phyloP scores from a whole-genome alignment of 1,284 basidiomycete species.

The Bjerkandera adusta region DNA sequence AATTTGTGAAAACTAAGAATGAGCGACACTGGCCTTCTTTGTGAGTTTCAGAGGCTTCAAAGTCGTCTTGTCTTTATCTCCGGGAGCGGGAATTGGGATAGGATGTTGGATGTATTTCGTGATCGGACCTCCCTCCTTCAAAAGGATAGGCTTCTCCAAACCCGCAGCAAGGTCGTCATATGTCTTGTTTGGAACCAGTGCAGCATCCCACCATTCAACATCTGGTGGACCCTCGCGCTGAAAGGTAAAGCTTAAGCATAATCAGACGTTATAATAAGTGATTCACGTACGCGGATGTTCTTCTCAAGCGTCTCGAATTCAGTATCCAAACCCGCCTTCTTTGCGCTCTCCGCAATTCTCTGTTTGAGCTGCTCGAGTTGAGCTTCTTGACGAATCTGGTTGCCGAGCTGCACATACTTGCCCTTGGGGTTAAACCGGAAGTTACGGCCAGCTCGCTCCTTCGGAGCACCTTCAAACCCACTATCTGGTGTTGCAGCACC shows the following conservation, averaged over 20 bases:
- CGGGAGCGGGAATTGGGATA: constrained; percentile 91
- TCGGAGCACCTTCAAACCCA: constrained; percentile 67
- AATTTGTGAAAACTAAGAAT: not conserved
- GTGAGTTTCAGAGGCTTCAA: constrained; percentile 89
- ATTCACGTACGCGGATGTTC: constrained; percentile 65
- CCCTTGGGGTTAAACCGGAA: constrained; percentile 90
- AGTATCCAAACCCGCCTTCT: constrained; percentile 90
- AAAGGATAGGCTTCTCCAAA: constrained; percentile 57
- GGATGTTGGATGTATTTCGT: constrained; percentile 96
- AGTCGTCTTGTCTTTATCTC: constrained; percentile 75
- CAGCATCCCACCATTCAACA: constrained; percentile 97
- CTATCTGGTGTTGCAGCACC: constrained; percentile 50
- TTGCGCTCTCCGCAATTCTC: constrained; percentile 88
- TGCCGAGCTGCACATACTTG: constrained; percentile 84
- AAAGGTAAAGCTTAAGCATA: not conserved
- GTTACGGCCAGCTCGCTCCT: constrained; percentile 65
- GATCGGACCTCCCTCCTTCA: constrained; percentile 72
- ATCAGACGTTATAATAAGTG: not conserved
- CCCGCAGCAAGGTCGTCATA: constrained; percentile 76
- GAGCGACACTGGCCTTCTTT: constrained; percentile 55
- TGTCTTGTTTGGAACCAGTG: constrained; percentile 75
- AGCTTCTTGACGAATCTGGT: constrained; percentile 80
- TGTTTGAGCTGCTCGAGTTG: constrained; percentile 92
- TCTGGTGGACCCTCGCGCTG: constrained; percentile 81
- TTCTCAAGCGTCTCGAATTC: constrained; percentile 92